phyloP scores from a whole-genome alignment of 768 basidiomycete species.

The Trametes cinnabarina region DNA sequence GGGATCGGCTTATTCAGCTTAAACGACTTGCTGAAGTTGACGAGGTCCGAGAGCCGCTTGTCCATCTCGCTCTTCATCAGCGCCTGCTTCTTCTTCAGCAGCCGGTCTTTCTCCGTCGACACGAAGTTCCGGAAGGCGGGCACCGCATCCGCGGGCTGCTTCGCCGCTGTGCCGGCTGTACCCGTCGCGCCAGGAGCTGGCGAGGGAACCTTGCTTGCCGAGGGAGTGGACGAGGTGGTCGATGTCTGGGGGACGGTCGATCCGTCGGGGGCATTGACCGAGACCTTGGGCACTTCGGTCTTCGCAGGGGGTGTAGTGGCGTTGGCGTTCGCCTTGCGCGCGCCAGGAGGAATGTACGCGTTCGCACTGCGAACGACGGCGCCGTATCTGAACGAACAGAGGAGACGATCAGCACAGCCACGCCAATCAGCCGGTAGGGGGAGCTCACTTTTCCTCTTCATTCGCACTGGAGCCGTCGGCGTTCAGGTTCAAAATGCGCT shows the following conservation, averaged over 20 bases:
- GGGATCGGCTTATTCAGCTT: slow-evolving; percentile 97
- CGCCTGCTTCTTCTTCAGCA: slow-evolving; percentile 88
- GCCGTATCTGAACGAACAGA: slow-evolving; percentile 64
- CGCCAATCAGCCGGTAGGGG: slow-evolving; percentile 11
- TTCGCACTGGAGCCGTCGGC: slow-evolving; percentile 74
- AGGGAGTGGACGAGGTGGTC: slow-evolving; percentile 54
- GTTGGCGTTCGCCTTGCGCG: slow-evolving; percentile 48
- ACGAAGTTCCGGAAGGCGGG: slow-evolving; percentile 93
- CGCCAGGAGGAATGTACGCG: slow-evolving; percentile 94
- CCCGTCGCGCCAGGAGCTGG: slow-evolving; percentile 14
- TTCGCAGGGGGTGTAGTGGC: slow-evolving; percentile 34
- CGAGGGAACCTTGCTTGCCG: slow-evolving; percentile 51
- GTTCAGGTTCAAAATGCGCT: slow-evolving; percentile 58
- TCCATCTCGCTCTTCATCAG: slow-evolving; percentile 92
- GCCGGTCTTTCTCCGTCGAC: slow-evolving; percentile 82
- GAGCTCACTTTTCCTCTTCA: slow-evolving; percentile 92
- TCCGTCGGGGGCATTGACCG: slow-evolving; percentile 79
- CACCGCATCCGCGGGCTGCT: slow-evolving; percentile 60
- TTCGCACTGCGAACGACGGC: slow-evolving; percentile 86
- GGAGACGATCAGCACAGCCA: slow-evolving; percentile 26
- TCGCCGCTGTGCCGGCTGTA: neutral
- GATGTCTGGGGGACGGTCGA: slow-evolving; percentile 51
- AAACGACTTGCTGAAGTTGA: slow-evolving; percentile 92
- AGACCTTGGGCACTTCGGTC: slow-evolving; percentile 65
- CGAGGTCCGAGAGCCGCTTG: slow-evolving; percentile 86